Percentiles rank a stretch among this genome's conserved stretches.
These are phyloP conservation scores for Moesziomyces sp. DNA, from an alignment of 1,284 basidiomycete genomes.

Conservation along the genomic window DNA sequence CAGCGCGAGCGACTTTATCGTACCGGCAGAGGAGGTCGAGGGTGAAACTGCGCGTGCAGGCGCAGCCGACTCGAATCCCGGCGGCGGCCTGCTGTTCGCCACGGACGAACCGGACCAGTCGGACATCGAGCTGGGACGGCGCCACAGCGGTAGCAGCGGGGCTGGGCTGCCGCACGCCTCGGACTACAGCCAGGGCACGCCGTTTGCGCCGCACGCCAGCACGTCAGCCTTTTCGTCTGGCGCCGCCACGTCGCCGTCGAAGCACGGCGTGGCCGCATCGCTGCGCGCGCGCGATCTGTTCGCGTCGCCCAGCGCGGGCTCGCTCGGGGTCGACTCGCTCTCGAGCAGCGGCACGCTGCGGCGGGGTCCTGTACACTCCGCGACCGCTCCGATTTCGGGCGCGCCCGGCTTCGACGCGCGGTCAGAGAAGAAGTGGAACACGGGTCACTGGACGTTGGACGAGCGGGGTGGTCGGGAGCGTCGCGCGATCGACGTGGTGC, in stretches of 20 bases:
- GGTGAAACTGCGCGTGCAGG: constrained; percentile 2
- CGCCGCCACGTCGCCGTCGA: constrained; percentile 18
- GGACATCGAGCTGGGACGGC: constrained; percentile 4
- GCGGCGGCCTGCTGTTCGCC: constrained; percentile 41
- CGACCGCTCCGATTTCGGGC: constrained; percentile 50
- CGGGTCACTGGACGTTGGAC: constrained; percentile 60
- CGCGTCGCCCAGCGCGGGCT: constrained; percentile 5
- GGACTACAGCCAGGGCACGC: constrained; percentile 42
- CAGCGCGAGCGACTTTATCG: constrained; percentile 50
- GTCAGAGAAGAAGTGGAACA: constrained; percentile 58
- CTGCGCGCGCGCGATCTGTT: constrained; percentile 39
- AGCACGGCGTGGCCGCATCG: constrained; percentile 9
- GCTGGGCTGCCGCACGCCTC: constrained; percentile 28
- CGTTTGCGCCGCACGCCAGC: constrained; percentile 17
- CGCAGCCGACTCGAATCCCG: constrained; percentile 21
- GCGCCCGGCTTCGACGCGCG: constrained; percentile 61
- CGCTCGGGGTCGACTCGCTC: constrained; percentile 1
- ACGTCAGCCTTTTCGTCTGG: constrained; percentile 29
- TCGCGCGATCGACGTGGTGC: constrained; percentile 50
- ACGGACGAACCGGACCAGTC: constrained; percentile 7
- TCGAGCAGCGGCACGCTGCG: constrained; percentile 15
- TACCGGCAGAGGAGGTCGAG: constrained; percentile 35
- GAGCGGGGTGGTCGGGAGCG: constrained; percentile 18
- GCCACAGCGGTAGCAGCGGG: constrained; percentile 6
- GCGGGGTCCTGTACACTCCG: constrained; percentile 25